Percentiles rank a stretch among this genome's conserved stretches.
Evolutionary conservation across 306 rosid species (phyloP).

Genomic region (Begonia peltatifolia): DNA sequence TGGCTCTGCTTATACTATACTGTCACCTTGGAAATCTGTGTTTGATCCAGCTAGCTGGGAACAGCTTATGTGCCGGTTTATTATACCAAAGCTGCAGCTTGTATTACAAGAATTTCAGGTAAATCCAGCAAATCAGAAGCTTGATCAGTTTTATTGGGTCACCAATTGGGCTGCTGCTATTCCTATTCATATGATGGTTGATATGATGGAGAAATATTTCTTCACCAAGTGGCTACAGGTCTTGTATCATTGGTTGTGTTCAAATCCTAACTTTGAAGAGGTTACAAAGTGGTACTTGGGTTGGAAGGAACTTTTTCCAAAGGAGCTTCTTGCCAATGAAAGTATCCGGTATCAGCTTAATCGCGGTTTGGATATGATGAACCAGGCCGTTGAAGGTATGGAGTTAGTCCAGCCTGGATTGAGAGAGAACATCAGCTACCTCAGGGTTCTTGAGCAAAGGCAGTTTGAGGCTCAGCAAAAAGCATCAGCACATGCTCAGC

Average conservation of each 20-base stretch:
- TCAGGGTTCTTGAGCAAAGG: constrained; percentile 66
- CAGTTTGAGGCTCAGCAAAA: constrained; percentile 90
- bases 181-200: constrained; percentile 82
- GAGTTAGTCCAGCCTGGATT: constrained; percentile 83
- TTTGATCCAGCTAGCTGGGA: constrained; percentile 87
- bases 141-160: constrained; percentile 82
- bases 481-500: constrained; percentile 51
- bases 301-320: constrained; percentile 79
- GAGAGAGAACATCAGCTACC: constrained; percentile 70
- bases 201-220: constrained; percentile 64
- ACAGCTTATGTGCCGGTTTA: constrained; percentile 70
- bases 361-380: constrained; percentile 85
- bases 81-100: constrained; percentile 78
- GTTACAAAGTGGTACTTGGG: constrained; percentile 73
- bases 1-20: constrained; percentile 62
- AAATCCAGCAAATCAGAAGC: constrained; percentile 73
- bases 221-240: constrained; percentile 83
- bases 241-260: constrained; percentile 68
- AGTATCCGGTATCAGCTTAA: constrained; percentile 56
- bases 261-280: constrained; percentile 81
- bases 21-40: constrained; percentile 81
- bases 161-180: constrained; percentile 71
- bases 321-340: constrained; percentile 74
- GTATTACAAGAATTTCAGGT: constrained; percentile 84
- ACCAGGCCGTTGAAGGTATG: constrained; percentile 77